Evolutionary conservation across 1,284 basidiomycete species (phyloP).

Genomic region (Pseudozyma pruni): DNA sequence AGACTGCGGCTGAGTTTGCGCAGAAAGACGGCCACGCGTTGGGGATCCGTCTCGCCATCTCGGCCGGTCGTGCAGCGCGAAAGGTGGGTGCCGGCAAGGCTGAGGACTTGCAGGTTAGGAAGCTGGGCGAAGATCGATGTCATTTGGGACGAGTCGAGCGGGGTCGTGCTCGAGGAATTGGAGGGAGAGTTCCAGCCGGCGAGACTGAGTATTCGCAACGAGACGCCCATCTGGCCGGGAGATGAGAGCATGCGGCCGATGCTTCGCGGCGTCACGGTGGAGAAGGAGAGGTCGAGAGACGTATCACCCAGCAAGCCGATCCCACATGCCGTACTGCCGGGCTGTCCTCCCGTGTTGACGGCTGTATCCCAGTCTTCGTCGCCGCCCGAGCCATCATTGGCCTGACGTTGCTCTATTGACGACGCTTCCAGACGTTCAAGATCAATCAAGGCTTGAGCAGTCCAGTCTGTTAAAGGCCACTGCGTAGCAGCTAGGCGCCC

Average conservation of each 20-base stretch:
- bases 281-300: constrained; percentile 40
- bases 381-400: not conserved
- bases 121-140: constrained; percentile 15
- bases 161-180: not conserved
- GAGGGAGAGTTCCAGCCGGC: constrained; percentile 21
- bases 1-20: constrained; percentile 30
- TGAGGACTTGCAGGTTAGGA: constrained; percentile 34
- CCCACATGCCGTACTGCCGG: too few relatives aligned
- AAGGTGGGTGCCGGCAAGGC: constrained; percentile 26
- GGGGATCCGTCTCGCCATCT: not conserved
- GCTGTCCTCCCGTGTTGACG: not conserved
- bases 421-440: not conserved
- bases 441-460: constrained; percentile 19
- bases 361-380: constrained; percentile 15
- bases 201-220: constrained; percentile 32
- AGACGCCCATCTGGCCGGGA: not conserved
- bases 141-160: constrained; percentile 13
- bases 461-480: constrained; percentile 20
- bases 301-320: too few relatives aligned
- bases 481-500: constrained; percentile 30
- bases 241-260: constrained; percentile 10
- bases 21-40: constrained; percentile 23
- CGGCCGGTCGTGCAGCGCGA: not conserved
- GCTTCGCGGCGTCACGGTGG: constrained; percentile 12
- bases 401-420: not conserved